A percentile compares a stretch with the other conserved stretches of the same genome.
Conservation (phyloP, 495 filamentous ascomycete genomes). For the Xylaria longipes region DNA sequence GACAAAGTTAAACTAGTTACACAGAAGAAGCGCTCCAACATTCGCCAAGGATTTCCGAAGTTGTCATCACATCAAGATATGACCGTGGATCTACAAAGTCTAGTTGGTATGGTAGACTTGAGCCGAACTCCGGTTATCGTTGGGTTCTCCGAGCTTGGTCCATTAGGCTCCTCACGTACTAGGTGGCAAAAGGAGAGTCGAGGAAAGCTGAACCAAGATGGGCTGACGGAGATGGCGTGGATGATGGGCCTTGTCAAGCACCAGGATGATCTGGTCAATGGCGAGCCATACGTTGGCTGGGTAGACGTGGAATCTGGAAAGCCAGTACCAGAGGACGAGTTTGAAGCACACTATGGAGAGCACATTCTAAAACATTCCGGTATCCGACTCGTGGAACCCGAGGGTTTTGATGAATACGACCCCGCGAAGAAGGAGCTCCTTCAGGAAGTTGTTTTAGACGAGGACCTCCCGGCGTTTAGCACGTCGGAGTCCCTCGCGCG, state of each 20-base stretch:
- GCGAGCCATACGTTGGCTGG: constrained; percentile 79
- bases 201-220: constrained; percentile 86
- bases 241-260: constrained; percentile 94
- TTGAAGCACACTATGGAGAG: constrained; percentile 87
- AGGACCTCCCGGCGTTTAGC: constrained; percentile 88
- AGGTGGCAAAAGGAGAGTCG: constrained; percentile 93
- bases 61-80: constrained; percentile 82
- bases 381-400: constrained; percentile 88
- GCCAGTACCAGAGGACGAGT: constrained; percentile 85
- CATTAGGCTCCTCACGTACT: constrained; percentile 90
- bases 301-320: constrained; percentile 81
- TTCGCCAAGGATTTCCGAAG: constrained; percentile 81
- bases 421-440: constrained; percentile 86
- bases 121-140: constrained; percentile 87
- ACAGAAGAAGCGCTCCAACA: constrained; percentile 74
- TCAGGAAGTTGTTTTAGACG: constrained; percentile 86
- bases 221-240: constrained; percentile 93
- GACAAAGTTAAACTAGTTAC: background rate
- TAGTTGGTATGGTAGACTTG: constrained; percentile 87
- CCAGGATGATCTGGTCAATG: constrained; percentile 81
- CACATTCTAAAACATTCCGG: constrained; percentile 87
- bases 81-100: constrained; percentile 76
- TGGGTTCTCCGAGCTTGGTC: constrained; percentile 85
- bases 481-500: constrained; percentile 84
- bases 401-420: constrained; percentile 87